Evolutionary conservation across 177 flowering plant species (phyloP).

Genomic region (Vitis hybrid): DNA sequence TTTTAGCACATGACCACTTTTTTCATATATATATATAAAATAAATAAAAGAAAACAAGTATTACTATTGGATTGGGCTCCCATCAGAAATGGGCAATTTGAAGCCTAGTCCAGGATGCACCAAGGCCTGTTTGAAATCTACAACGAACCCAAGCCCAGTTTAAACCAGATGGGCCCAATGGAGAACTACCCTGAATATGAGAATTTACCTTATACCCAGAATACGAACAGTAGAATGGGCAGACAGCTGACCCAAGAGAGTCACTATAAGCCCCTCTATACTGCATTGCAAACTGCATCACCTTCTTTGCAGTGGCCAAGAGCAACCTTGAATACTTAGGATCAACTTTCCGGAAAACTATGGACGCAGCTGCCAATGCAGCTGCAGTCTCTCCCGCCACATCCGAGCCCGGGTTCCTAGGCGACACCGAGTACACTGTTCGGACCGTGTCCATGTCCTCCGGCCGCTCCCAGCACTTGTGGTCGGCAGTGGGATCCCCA

Average conservation of each 20-base stretch:
- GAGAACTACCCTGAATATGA: no score
- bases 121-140: no score
- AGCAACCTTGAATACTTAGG: constrained; percentile 48
- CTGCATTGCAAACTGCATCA: constrained; percentile 59
- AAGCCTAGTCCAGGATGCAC: no score
- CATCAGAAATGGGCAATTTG: no score
- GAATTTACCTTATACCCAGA: constrained; percentile 70
- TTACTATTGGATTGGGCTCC: no score
- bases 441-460: constrained; percentile 87
- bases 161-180: no score
- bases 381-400: constrained; percentile 89
- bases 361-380: constrained; percentile 81
- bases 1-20: no score
- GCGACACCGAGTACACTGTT: constrained; percentile 59
- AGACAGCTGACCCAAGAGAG: constrained; percentile 64
- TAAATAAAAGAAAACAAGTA: no score
- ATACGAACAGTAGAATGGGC: constrained; percentile 96
- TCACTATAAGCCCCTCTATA: constrained; percentile 81
- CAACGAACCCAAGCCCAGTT: no score
- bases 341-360: constrained; percentile 63
- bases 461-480: constrained; percentile 86
- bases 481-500: constrained; percentile 80
- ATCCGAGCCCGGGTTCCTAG: constrained; percentile 75
- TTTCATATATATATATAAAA: no score
- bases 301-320: constrained; percentile 54